Percentiles rank a stretch among this genome's conserved stretches.
Evolutionary conservation across 2,329 filamentous ascomycete species (phyloP).

Genomic region (Fusarium praegraminearum): DNA sequence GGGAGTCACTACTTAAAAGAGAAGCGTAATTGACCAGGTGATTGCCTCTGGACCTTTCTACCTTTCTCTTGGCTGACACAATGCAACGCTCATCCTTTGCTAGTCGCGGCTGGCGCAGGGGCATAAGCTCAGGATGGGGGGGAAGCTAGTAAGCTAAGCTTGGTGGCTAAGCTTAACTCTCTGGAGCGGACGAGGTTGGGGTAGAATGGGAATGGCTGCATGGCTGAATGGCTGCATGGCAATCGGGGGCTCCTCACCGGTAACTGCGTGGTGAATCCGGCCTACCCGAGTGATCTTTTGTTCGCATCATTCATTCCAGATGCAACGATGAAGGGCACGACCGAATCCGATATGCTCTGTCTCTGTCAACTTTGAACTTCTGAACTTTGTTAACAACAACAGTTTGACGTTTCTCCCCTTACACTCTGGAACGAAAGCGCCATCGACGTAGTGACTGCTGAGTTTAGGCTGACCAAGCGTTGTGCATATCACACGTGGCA

Average conservation of each 20-base stretch:
- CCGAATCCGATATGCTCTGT: accelerated
- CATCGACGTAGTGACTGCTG: conserved; percentile 11
- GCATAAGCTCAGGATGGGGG: conserved; percentile 5
- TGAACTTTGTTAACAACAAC: no score
- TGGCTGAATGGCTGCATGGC: neutral
- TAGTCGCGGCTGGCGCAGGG: neutral
- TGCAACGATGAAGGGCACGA: neutral
- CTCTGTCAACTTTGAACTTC: neutral
- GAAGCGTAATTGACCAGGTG: conserved; percentile 21
- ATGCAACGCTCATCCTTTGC: conserved; percentile 7
- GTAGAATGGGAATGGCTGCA: neutral
- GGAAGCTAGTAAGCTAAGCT: conserved; percentile 22
- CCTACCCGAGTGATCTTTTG: neutral
- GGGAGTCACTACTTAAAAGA: conserved; percentile 34
- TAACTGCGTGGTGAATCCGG: neutral
- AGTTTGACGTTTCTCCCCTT: neutral
- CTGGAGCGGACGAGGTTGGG: neutral
- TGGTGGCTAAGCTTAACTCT: conserved; percentile 37
- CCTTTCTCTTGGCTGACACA: conserved; percentile 24
- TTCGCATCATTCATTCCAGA: neutral
- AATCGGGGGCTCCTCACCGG: neutral
- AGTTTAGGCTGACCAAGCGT: conserved; percentile 25
- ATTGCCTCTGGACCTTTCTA: neutral
- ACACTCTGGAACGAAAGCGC: neutral
- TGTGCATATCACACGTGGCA: conserved; percentile 29